Percentiles rank a stretch among this genome's conserved stretches.
Evolutionary conservation across 192 early-diverging fungal species (phyloP).

Genomic region (Backusella circina): DNA sequence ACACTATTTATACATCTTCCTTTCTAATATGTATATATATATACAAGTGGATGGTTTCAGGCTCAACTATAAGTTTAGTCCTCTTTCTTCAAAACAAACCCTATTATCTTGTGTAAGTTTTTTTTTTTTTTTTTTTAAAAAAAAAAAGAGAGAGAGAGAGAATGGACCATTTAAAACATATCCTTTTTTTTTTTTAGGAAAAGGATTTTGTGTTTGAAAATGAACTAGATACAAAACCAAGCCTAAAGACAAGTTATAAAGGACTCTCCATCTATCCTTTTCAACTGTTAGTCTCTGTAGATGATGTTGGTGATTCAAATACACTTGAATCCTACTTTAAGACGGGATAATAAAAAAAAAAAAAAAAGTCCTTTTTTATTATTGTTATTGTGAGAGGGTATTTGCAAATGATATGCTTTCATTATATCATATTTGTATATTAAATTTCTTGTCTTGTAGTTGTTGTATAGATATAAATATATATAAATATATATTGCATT

Average conservation of each 20-base stretch:
- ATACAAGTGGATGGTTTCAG: neutral
- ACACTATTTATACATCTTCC: neutral
- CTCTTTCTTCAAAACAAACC: neutral
- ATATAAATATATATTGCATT: neutral
- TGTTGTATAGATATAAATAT: neutral
- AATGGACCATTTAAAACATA: no score
- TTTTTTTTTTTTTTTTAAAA: neutral
- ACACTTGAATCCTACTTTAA: conserved; percentile 6
- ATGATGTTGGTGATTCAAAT: neutral
- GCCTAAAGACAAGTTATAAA: neutral
- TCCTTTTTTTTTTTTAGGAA: neutral
- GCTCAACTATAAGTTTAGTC: neutral
- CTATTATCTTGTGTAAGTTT: neutral
- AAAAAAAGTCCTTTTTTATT: neutral
- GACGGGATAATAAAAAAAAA: neutral
- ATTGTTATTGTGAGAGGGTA: neutral
- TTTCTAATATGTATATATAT: neutral
- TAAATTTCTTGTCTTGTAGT: neutral
- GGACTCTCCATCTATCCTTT: neutral
- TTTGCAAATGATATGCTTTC: neutral
- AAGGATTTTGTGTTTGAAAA: neutral
- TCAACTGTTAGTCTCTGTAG: neutral
- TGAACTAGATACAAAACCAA: neutral
- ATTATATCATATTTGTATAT: neutral
- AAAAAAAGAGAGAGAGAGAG: no score